Evolutionary conservation across 1,284 basidiomycete species (phyloP), one percentile per base, ranked within the genome.

Genomic region (Ceratorhiza oryzae-sativae): DNA sequence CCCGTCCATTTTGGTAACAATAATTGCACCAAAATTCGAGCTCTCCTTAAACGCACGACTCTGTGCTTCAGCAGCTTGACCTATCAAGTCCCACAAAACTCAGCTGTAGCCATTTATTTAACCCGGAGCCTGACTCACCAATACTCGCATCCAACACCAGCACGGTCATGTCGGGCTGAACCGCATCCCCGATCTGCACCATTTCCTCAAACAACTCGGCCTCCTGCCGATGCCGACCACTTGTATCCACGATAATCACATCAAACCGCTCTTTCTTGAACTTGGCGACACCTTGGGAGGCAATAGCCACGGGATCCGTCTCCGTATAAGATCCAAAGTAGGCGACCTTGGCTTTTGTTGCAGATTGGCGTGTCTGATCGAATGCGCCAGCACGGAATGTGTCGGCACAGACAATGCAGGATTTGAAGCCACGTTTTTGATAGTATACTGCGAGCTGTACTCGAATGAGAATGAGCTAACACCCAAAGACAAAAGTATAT

Each of bases 291-390:
- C 97, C 97, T 77, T 96, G 90, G 1, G 92, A 90, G 6, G 97
- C 96, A 78, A 98, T 98, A 1, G 89, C 85, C 10, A 99, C 97
- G 0, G 97, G 97, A 80, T 99, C 97, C 20, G 96, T 98, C 82
- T 99, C 97, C 41, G 97, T 98, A 82, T 99, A 98, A 45, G 93
- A 95, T 58, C 97, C 97, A 82, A 96, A 99, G 86, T 98, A 99
- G 12, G 97, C 96, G 15, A 99, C 95, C 81, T 97, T 98, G 65
- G 97, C 97, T 82, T 98, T 98, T 39, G 96, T 97, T 9, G 97
- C 97, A 27, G 89, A 94, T 81, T 92, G 89, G 79, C 92, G 92
- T 76, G 90, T 99, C 86, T 99, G 97, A 81, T 99, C 97, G 81
- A 99, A 99, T 51, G 97, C 97, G 75, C 97, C 97, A 4, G 97